phyloP scores from a whole-genome alignment of 2,329 filamentous ascomycete genomes.

The Colletotrichum coccodes region DNA sequence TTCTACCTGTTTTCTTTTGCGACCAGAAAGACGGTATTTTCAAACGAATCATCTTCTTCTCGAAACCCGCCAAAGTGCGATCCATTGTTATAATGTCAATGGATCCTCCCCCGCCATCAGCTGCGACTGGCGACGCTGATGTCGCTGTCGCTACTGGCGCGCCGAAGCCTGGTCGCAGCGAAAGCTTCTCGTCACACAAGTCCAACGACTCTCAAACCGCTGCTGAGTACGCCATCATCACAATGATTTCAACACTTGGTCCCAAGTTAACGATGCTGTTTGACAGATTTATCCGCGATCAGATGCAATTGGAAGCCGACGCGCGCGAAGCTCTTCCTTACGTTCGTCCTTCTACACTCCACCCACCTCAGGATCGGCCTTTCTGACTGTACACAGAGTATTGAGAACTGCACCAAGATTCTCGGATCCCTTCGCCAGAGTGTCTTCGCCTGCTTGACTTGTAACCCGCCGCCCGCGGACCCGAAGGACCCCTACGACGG shows the following conservation, averaged over 20 bases:
- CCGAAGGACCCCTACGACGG: constrained; percentile 71
- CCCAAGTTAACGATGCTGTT: not conserved
- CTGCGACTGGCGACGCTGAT: constrained; percentile 36
- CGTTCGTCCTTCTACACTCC: constrained; percentile 61
- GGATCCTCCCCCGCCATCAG: constrained; percentile 47
- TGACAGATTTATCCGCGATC: constrained; percentile 83
- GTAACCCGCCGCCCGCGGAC: constrained; percentile 80
- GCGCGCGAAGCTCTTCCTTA: constrained; percentile 95
- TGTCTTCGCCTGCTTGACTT: constrained; percentile 93
- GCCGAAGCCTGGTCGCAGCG: constrained; percentile 53
- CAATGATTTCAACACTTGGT: not conserved
- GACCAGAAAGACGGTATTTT: not conserved
- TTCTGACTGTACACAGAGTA: constrained; percentile 69
- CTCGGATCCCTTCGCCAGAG: constrained; percentile 88
- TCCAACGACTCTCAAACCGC: constrained; percentile 77
- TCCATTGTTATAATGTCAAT: constrained; percentile 43
- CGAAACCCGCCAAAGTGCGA: not conserved
- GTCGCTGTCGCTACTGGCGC: constrained; percentile 34
- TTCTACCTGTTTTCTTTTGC: not conserved
- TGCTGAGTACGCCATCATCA: constrained; percentile 64
- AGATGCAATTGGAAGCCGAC: constrained; percentile 92
- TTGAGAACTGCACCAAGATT: constrained; percentile 91
- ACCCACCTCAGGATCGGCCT: not conserved
- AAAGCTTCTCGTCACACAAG: constrained; percentile 68
- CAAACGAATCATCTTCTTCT: too few species aligned